Base-by-base conservation (phyloP, 495 filamentous ascomycete species). In the Jackrogersella multiformis region DNA sequence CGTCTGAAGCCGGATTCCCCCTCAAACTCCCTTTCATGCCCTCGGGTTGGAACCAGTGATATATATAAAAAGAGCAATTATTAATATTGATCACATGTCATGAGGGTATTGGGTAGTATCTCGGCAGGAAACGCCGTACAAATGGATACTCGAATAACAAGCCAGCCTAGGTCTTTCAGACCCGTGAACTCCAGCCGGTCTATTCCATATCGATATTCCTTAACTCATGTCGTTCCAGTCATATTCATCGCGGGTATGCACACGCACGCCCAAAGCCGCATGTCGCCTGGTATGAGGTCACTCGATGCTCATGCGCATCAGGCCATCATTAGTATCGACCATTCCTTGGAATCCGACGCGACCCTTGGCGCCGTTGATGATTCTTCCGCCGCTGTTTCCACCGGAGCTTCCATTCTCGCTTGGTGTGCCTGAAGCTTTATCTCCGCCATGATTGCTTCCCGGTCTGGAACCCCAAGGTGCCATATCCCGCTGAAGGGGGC, bases 261-360 rank as follows among this genome's bases (percentile, higher is more conserved):
- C 18, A 35, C 8, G 44, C 44, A 9, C 30, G 1, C 7, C 30
- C 18, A 8, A 15, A 49, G 21, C 23, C 15, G n/a, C n/a, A 15
- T 30, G 8, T 20, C 34, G 18, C 8, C 4, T n/a, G 10, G 5
- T 6, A 10, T 1, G 9, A 15, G 23, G 8, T 12, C 68, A 90
- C 70, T 97, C 93, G 73, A 97, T 94, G 74, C 92, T 97, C 93
- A 99, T 94, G 71, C 95, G 93, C 91, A 97, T 97, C 66, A 98
- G 82, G 18, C 93, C 92, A 79, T 98, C 95, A 71, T 92, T 91
- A 2, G 96, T 95, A 79, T 98, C 96, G 48, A 83, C 92, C 92
- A 98, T 97, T 0, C 95, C 95, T 75, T 98, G 95, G 54, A 96
- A 84, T 18, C 96, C 96, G 24, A 98, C 82, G 54, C 94, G 83